Percentiles rank a stretch among this genome's conserved stretches.
These are phyloP conservation scores for Bipolaris sorokiniana DNA, from an alignment of 2,329 filamentous ascomycete genomes.

Conservation along the genomic window DNA sequence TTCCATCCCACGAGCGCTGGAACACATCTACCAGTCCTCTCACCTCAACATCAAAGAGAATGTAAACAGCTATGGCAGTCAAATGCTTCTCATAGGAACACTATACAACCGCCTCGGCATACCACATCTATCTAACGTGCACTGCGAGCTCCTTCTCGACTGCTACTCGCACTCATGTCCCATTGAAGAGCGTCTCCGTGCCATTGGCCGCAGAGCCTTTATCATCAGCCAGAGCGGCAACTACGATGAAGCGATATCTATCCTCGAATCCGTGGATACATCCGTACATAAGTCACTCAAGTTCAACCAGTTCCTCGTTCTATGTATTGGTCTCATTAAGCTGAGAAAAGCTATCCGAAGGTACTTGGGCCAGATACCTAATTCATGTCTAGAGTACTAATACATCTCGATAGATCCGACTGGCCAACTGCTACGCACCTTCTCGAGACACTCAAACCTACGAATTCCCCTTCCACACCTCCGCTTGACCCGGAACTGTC, in stretches of 20 bases:
- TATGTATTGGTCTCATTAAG: slow-evolving; percentile 70
- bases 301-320: slow-evolving; percentile 74
- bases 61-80: slow-evolving; percentile 74
- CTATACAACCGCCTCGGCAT: slow-evolving; percentile 77
- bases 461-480: slow-evolving; percentile 46
- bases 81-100: slow-evolving; percentile 73
- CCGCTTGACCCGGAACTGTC: slow-evolving; percentile 62
- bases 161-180: slow-evolving; percentile 70
- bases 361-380: slow-evolving; percentile 32
- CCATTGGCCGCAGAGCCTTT: slow-evolving; percentile 73
- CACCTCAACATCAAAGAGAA: slow-evolving; percentile 81
- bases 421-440: slow-evolving; percentile 63
- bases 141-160: slow-evolving; percentile 75
- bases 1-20: slow-evolving; percentile 67
- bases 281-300: slow-evolving; percentile 75
- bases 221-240: slow-evolving; percentile 69
- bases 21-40: slow-evolving; percentile 80
- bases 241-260: slow-evolving; percentile 70
- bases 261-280: slow-evolving; percentile 65
- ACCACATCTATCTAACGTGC: slow-evolving; percentile 62
- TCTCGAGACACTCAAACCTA: slow-evolving; percentile 62
- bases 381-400: slow-evolving; percentile 18
- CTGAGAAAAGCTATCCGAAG: slow-evolving; percentile 66
- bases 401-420: slow-evolving; percentile 53
- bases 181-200: slow-evolving; percentile 79